Evolutionary conservation across 768 basidiomycete genomes (phyloP).

Genomic region (Tricholoma furcatifolium): DNA sequence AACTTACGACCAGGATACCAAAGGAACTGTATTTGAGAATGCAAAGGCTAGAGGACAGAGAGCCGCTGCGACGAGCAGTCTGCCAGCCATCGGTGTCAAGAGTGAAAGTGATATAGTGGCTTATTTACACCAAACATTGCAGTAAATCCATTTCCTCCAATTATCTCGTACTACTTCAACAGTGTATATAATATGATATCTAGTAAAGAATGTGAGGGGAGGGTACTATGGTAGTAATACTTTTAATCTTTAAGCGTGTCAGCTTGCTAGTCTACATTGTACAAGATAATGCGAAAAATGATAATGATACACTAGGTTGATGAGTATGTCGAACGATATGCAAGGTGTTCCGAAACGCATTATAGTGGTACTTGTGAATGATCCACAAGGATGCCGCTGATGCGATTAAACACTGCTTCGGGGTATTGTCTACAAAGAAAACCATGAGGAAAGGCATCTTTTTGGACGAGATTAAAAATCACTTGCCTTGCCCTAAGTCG

Average conservation of each 20-base stretch:
- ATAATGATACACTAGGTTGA: too few relatives aligned
- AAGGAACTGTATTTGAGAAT: conserved; percentile 60
- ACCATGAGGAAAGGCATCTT: background rate
- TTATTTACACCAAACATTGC: background rate
- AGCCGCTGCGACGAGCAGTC: conserved; percentile 41
- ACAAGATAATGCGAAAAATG: too few relatives aligned
- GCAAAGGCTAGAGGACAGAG: conserved; percentile 50
- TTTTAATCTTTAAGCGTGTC: too few relatives aligned
- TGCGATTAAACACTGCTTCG: conserved; percentile 74
- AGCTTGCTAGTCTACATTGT: too few relatives aligned
- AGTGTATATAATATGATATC: too few relatives aligned
- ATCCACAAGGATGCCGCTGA: conserved; percentile 79
- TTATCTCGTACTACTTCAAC: too few relatives aligned
- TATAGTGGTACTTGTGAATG: conserved; percentile 49
- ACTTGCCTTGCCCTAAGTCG: conserved; percentile 70
- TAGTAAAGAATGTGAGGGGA: too few relatives aligned
- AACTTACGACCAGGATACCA: conserved; percentile 72
- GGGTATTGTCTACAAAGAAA: conserved; percentile 59
- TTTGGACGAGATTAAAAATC: conserved; percentile 4
- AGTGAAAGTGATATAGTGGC: background rate
- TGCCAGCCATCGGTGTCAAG: conserved; percentile 37
- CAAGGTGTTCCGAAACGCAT: too few relatives aligned
- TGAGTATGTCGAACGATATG: too few relatives aligned
- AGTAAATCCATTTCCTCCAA: too few relatives aligned
- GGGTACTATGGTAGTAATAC: too few relatives aligned